phyloP scores from a whole-genome alignment of 83 land plant genomes.

The Diphasiastrum complanatum region DNA sequence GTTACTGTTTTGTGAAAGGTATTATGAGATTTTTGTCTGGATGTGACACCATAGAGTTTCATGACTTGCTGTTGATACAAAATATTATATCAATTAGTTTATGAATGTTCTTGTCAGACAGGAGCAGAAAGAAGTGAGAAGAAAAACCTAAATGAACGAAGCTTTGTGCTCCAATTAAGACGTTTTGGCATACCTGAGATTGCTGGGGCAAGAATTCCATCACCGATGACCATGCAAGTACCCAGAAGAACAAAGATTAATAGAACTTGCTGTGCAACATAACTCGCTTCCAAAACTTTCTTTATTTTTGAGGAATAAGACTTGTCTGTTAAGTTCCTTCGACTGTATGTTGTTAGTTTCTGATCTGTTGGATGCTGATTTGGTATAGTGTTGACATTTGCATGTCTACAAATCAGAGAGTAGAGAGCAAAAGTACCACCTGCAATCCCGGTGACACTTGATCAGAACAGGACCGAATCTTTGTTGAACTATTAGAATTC shows the following conservation, averaged over 20 bases:
- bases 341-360: constrained; percentile 3
- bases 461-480: not conserved
- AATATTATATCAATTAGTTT: too few relatives aligned
- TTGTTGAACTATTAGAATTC: not conserved
- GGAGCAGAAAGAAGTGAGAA: not conserved
- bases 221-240: constrained; percentile 12
- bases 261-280: not conserved
- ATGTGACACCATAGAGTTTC: too few relatives aligned
- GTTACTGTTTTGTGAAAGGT: too few relatives aligned
- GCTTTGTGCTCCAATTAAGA: not conserved
- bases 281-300: not conserved
- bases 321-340: not conserved
- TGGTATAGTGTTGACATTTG: constrained; percentile 3
- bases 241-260: constrained; percentile 9
- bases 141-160: not conserved
- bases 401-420: constrained; percentile 14
- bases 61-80: too few relatives aligned
- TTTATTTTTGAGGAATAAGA: not conserved
- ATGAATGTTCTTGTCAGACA: too few relatives aligned
- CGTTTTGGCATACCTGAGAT: constrained; percentile 10
- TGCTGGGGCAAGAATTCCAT: constrained; percentile 19
- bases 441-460: not conserved
- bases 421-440: constrained; percentile 16
- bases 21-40: too few relatives aligned
- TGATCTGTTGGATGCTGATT: constrained; percentile 15